Percentiles rank a stretch among this genome's conserved stretches.
Conservation (phyloP, 2,329 filamentous ascomycete species). For the Pyrenochaeta sp. region DNA sequence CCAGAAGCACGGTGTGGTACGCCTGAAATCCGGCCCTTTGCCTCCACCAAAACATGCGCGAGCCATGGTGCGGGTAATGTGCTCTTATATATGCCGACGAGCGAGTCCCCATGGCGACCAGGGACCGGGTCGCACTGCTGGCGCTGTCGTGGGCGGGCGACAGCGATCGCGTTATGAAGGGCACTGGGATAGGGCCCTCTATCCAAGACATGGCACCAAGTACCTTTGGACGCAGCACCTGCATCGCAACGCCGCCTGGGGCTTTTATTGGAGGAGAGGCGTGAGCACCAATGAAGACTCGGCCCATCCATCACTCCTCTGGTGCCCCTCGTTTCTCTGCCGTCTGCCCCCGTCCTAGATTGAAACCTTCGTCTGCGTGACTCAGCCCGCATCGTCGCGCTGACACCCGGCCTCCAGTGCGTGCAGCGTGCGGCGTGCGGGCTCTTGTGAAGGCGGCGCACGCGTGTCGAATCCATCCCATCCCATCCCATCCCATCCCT, state of each 20-base stretch:
- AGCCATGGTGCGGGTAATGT: constrained; percentile 6
- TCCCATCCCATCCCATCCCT: too few relatives aligned
- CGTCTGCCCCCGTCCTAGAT: background rate
- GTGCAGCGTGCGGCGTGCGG: background rate
- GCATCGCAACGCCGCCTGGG: background rate
- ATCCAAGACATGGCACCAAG: constrained; percentile 1
- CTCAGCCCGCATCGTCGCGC: constrained; percentile 7
- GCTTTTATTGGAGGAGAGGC: constrained; percentile 5
- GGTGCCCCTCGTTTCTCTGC: background rate
- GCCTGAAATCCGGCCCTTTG: constrained; percentile 3
- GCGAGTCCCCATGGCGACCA: background rate
- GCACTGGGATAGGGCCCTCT: background rate
- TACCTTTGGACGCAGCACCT: constrained; percentile 1
- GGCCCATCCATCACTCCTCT: background rate
- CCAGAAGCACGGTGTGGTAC: constrained; percentile 7
- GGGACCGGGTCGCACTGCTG: background rate
- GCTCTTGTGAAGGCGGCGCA: background rate
- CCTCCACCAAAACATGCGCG: background rate
- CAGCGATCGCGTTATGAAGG: background rate
- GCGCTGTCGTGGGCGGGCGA: background rate
- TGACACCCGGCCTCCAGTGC: background rate
- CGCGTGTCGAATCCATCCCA: background rate
- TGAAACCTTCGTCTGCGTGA: constrained; percentile 5
- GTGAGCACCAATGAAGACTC: background rate
- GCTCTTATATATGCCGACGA: background rate